Evolutionary conservation across 768 basidiomycete genomes (phyloP).

Genomic region (Clavulina sp.): DNA sequence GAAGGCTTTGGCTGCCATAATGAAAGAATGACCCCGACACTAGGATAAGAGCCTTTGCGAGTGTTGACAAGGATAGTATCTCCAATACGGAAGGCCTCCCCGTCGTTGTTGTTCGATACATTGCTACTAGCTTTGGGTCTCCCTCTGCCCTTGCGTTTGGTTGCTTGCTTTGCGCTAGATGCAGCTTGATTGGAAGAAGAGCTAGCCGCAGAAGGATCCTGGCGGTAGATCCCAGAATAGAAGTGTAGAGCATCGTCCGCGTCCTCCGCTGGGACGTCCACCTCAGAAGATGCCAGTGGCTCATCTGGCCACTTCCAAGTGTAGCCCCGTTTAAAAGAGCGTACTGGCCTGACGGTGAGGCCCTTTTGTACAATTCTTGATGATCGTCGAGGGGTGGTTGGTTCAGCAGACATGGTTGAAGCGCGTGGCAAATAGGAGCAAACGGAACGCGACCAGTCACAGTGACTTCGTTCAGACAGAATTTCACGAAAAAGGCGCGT

Average conservation of each 20-base stretch:
- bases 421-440: too few species aligned
- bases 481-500: too few species aligned
- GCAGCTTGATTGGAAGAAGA: background rate
- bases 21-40: slow-evolving; percentile 49
- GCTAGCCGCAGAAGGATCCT: background rate
- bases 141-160: background rate
- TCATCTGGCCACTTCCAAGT: background rate
- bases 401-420: too few species aligned
- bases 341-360: background rate
- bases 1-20: slow-evolving; percentile 40
- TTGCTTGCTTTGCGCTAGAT: background rate
- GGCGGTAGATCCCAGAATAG: background rate
- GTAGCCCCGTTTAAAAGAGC: background rate
- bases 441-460: too few species aligned
- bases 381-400: background rate
- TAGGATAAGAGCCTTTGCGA: slow-evolving; percentile 26
- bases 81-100: slow-evolving; percentile 25
- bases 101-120: background rate
- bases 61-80: slow-evolving; percentile 49
- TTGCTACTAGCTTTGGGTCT: background rate
- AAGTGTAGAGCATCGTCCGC: background rate
- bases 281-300: background rate
- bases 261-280: background rate
- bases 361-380: background rate
- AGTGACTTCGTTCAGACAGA: too few species aligned